These are phyloP conservation scores for Eucalyptus albens DNA, from an alignment of 345 rosid species.

Conservation along the genomic window DNA sequence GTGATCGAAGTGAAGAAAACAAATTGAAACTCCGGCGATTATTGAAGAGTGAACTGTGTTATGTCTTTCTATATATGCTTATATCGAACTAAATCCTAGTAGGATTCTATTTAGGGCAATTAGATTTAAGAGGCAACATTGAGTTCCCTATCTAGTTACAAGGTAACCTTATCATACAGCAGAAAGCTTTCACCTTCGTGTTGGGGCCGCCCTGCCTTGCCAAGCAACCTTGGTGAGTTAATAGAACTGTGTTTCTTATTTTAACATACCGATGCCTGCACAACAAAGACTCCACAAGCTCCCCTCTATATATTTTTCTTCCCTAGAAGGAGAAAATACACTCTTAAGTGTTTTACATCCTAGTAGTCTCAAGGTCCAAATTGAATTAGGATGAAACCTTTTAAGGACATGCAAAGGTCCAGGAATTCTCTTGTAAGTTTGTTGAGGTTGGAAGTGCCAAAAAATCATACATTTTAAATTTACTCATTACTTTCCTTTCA, in stretches of 20 bases:
- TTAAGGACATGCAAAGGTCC: rapidly evolving
- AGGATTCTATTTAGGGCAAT: background rate
- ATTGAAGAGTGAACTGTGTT: background rate
- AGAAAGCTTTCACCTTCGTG: no score
- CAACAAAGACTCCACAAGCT: no score
- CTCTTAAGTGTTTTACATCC: no score
- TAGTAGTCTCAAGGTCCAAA: no score
- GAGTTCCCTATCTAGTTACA: rapidly evolving
- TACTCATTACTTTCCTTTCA: background rate
- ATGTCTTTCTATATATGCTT: background rate
- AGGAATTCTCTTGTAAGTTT: background rate
- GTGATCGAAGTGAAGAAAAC: background rate
- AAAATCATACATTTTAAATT: background rate
- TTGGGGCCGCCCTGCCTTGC: no score
- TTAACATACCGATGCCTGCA: rapidly evolving
- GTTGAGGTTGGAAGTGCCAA: rapidly evolving
- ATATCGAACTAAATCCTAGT: background rate
- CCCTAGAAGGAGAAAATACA: no score
- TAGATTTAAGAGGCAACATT: background rate
- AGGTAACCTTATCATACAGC: rapidly evolving
- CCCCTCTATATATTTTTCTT: no score
- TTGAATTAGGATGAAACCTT: no score
- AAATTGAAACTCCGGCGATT: background rate
- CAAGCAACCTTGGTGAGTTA: no score
- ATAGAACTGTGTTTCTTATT: rapidly evolving